Evolutionary conservation across 2,329 filamentous ascomycete genomes (phyloP).

Genomic region (Onygenales sp.): DNA sequence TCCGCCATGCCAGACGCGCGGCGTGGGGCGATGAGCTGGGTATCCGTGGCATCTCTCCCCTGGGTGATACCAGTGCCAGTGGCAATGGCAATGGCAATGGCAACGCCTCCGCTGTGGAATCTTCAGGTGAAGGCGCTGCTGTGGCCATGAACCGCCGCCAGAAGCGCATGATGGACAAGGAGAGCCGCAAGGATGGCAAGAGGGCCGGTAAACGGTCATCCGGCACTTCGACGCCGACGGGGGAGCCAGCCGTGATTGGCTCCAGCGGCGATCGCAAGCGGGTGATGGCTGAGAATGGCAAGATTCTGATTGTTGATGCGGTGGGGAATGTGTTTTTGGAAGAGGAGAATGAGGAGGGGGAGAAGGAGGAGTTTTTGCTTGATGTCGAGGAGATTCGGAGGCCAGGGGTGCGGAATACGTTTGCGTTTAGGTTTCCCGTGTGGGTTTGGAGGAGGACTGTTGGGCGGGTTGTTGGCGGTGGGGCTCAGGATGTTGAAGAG

Average conservation of each 20-base stretch:
- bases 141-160: constrained; percentile 71
- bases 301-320: constrained; percentile 85
- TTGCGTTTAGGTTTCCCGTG: constrained; percentile 67
- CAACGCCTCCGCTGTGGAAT: constrained; percentile 33
- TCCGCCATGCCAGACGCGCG: constrained; percentile 74
- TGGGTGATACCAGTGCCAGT: constrained; percentile 36
- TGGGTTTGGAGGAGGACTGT: constrained; percentile 53
- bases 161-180: constrained; percentile 79
- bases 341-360: constrained; percentile 78
- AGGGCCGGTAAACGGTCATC: constrained; percentile 36
- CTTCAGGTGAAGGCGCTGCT: constrained; percentile 40
- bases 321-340: constrained; percentile 92
- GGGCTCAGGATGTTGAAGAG: constrained; percentile 8
- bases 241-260: constrained; percentile 43
- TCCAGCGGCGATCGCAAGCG: constrained; percentile 73
- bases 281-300: constrained; percentile 89
- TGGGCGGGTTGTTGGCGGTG: constrained; percentile 18
- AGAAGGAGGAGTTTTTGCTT: constrained; percentile 71
- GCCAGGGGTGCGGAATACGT: constrained; percentile 73
- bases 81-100: constrained; percentile 16
- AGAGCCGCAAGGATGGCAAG: constrained; percentile 57
- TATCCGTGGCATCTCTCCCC: constrained; percentile 56
- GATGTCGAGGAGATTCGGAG: constrained; percentile 75
- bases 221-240: constrained; percentile 45
- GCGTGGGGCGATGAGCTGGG: constrained; percentile 80